Evolutionary conservation across 1,139 yeast genomes (phyloP).

Genomic region (Suhomyces terraborum): DNA sequence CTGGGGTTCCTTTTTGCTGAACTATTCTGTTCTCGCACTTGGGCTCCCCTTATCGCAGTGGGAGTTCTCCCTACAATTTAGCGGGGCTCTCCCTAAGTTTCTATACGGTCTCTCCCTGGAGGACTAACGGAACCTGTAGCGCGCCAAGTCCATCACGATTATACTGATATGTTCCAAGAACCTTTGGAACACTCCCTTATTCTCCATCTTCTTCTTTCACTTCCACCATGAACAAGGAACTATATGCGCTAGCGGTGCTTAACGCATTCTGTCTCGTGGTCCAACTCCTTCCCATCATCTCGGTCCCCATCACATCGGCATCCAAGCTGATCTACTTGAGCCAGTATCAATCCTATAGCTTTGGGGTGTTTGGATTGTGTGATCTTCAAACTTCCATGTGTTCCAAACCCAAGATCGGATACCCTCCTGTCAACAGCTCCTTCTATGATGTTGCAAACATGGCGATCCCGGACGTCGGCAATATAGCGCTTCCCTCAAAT

Average conservation of each 20-base stretch:
- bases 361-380: slow-evolving; percentile 51
- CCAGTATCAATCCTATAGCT: slow-evolving; percentile 33
- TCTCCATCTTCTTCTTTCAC: too few species aligned
- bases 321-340: slow-evolving; percentile 32
- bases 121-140: too few species aligned
- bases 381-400: slow-evolving; percentile 30
- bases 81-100: too few species aligned
- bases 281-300: slow-evolving; percentile 44
- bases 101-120: too few species aligned
- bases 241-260: slow-evolving; percentile 23
- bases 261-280: slow-evolving; percentile 34
- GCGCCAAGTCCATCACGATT: too few species aligned
- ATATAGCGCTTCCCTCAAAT: slow-evolving; percentile 41
- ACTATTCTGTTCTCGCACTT: not conserved
- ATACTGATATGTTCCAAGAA: not conserved
- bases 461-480: slow-evolving; percentile 21
- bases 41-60: too few species aligned
- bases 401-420: slow-evolving; percentile 40
- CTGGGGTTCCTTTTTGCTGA: not conserved
- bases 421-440: slow-evolving; percentile 30
- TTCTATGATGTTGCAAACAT: slow-evolving; percentile 18
- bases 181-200: not conserved
- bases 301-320: slow-evolving; percentile 43
- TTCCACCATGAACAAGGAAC: slow-evolving; percentile 23
- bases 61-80: too few species aligned